Base-by-base conservation (phyloP, 805 yeast species). In the Kurtzmaniella fragi region DNA sequence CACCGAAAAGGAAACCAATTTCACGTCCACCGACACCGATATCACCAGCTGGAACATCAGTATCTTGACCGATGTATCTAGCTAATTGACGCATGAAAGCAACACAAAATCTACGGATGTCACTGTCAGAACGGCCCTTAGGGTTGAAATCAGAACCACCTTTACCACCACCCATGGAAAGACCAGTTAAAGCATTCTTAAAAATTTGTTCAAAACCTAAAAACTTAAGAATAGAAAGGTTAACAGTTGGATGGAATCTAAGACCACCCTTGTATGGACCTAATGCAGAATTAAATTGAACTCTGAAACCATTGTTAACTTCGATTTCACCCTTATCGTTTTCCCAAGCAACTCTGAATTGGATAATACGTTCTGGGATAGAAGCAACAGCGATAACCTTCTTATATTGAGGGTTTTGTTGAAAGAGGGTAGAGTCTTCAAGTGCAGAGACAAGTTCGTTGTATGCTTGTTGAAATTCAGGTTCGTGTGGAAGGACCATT, bases 211-310 rank as follows among this genome's bases (percentile, higher is more conserved):
- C 99, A 68, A 87, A 91, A 58, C 98, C 99, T 61, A 91, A 77
- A 72, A 91, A 91, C 75, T 91, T 91, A 64, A 91, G 79, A 67
- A 91, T 87, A 42, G 96, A 88, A 58, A 91, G 77, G 73, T 90
- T 93, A 55, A 91, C 99, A 41, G 95, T 75, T 58, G 97, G 97
- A 76, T 91, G 98, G 80, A 91, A 84, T 71, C 99, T 82, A 56
- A 91, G 78, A 64, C 99, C 99, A 64, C 99, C 99, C 77, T 91
- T 91, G 86, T 88, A 91, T 56, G 99, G 99, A 63, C 99, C 99
- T 52, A 93, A 77, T 41, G 97, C 95, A 41, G 96, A 88, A 82
- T 89, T 91, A 79, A 87, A 91, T 75, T 91, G 99, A 48, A 91
- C 97, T 74, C 99, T 81, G 89, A 78, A 91, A 67, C 98, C 99